Conservation (phyloP, 2,329 filamentous ascomycete genomes). For the Exophiala spinifera region DNA sequence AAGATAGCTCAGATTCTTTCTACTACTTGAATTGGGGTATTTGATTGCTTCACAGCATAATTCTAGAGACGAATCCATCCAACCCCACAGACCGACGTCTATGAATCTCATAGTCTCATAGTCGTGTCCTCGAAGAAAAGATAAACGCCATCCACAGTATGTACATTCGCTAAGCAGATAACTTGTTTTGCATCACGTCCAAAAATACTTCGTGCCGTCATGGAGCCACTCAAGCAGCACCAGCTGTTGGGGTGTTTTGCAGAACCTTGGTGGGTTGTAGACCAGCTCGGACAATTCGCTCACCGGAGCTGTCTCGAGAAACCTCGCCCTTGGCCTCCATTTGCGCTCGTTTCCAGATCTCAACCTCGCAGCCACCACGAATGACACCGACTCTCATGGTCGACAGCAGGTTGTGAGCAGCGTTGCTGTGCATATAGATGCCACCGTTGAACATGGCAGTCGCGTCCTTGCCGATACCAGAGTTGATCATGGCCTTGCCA, state of each 20-base stretch:
- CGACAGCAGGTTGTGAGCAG: constrained; percentile 81
- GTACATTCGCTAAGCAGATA: constrained; percentile 15
- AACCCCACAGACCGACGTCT: constrained; percentile 1
- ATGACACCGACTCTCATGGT: constrained; percentile 87
- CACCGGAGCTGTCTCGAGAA: constrained; percentile 74
- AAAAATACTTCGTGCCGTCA: constrained; percentile 3
- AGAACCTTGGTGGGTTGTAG: constrained; percentile 79
- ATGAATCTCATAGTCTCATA: neutral
- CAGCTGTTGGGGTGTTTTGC: constrained; percentile 76
- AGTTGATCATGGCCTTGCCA: constrained; percentile 80
- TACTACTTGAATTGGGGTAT: constrained; percentile 1
- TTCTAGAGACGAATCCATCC: constrained; percentile 1
- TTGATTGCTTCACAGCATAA: constrained; percentile 9
- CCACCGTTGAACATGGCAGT: constrained; percentile 90
- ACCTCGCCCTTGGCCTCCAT: constrained; percentile 69
- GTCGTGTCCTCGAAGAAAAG: neutral
- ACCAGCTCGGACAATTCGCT: constrained; percentile 81
- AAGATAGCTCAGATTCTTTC: neutral
- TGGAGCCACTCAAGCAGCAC: constrained; percentile 61
- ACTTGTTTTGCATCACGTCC: neutral
- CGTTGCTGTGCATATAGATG: constrained; percentile 86
- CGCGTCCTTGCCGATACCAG: constrained; percentile 80
- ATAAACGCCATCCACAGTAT: constrained; percentile 9
- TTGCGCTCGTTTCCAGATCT: constrained; percentile 88
- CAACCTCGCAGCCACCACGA: constrained; percentile 80